Evolutionary conservation across 306 rosid genomes (phyloP).

Genomic region (Morella rubra): DNA sequence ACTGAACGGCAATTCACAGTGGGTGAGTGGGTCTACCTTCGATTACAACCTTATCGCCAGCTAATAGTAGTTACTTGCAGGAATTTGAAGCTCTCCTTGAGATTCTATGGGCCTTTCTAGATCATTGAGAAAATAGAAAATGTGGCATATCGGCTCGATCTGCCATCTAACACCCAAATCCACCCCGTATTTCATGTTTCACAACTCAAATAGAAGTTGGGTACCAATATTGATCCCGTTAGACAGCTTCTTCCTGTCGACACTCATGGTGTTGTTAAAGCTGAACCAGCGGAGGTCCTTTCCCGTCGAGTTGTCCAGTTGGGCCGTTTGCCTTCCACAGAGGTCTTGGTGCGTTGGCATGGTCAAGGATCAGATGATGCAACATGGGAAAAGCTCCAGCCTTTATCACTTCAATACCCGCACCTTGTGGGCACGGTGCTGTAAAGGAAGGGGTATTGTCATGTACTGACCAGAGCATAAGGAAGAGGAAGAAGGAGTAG

Average conservation of each 20-base stretch:
- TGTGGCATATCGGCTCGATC: background rate
- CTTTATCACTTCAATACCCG: too few species aligned
- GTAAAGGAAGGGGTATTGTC: background rate
- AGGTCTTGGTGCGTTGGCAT: too few species aligned
- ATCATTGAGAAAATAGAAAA: background rate
- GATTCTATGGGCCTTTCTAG: background rate
- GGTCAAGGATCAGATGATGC: too few species aligned
- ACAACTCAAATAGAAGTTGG: background rate
- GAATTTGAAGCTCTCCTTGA: background rate
- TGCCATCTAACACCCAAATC: background rate
- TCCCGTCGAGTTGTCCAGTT: too few species aligned
- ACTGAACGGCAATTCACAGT: background rate
- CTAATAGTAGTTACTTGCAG: background rate
- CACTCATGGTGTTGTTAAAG: too few species aligned
- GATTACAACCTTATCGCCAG: background rate
- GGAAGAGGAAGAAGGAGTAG: too few species aligned
- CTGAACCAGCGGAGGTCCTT: too few species aligned
- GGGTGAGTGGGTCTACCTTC: background rate
- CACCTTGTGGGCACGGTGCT: too few species aligned
- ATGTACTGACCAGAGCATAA: too few species aligned
- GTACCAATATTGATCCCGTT: background rate
- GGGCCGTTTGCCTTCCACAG: too few species aligned
- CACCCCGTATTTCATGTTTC: background rate
- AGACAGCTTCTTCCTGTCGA: too few species aligned
- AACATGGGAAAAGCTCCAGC: too few species aligned